Evolutionary conservation across 352 stramenopile genomes (phyloP), one percentile per base, ranked within the genome.

Genomic region (Phytophthora podocarpi): DNA sequence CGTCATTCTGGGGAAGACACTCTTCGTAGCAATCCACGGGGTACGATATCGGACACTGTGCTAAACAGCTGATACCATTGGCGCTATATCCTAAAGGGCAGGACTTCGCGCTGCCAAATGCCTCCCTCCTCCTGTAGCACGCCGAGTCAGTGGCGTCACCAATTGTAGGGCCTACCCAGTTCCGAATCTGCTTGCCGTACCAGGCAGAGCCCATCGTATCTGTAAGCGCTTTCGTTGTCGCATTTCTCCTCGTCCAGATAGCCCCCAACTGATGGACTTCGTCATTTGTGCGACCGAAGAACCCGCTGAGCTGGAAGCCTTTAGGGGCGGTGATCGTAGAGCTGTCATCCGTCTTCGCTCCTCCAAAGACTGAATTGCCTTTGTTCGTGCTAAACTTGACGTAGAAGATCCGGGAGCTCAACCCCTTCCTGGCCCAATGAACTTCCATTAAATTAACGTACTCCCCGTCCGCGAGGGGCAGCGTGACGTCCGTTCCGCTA

Each of bases 1-100:
- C 46, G 37, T 75, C 67, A 51, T 84, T 89, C 43, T 86, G 75
- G 2, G 72, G 80, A 35, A 89, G 63, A 32, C 80, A 90, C 54
- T 90, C 76, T 59, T 74, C 71, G 34, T 59, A 76, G 31, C 80
- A 90, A 20, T 74, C 59, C 5, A 89, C 80, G 0, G 80, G 80
- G 51, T 89, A 89, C 37, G 83, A 66, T 21, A 89, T 43, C 4
- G 79, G 79, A 57, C 79, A 89, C 45, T 85, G 60, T 23, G 70
- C 61, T 6, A 72, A 37, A 35, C 67, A 75, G 30, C 50, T 72
- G 1, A 62, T 18, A 6, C 55, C 40, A 11, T 71, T 48, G 6
- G 30, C 26, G 15, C n/a, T 62, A 37, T 75, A 75, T 1, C 67
- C 67, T 37, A 61, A 31, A 10, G 67, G 62, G 26, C 67, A 75